A percentile compares a stretch with the other conserved stretches of the same genome.
These are phyloP conservation scores for Ananas comosus DNA, from an alignment of 176 grass and related monocot species.

Conservation along the genomic window DNA sequence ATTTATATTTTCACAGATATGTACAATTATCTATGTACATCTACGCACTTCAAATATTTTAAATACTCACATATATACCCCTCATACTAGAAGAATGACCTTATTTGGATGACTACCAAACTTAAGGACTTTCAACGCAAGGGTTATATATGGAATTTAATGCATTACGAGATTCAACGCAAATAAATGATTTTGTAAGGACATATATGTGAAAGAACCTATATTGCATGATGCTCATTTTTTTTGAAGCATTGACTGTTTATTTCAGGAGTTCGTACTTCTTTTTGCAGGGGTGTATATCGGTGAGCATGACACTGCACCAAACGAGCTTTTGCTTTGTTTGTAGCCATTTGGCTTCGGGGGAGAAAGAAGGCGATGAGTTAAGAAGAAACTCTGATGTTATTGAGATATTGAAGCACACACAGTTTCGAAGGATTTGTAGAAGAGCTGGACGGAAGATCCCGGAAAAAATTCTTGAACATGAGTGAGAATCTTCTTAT, in stretches of 20 bases:
- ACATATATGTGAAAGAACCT: too few relatives aligned
- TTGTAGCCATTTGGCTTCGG: slow-evolving; percentile 78
- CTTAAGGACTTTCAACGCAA: too few relatives aligned
- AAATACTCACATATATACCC: too few relatives aligned
- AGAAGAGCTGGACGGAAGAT: slow-evolving; percentile 49
- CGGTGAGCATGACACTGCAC: slow-evolving; percentile 86
- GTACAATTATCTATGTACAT: too few relatives aligned
- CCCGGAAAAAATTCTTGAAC: slow-evolving; percentile 79
- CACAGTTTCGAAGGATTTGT: slow-evolving; percentile 74
- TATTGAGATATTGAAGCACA: slow-evolving; percentile 59
- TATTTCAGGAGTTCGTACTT: neutral
- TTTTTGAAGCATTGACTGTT: neutral
- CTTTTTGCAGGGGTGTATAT: slow-evolving; percentile 71
- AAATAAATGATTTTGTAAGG: too few relatives aligned
- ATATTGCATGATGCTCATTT: neutral
- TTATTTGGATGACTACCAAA: too few relatives aligned
- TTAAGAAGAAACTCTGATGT: slow-evolving; percentile 77
- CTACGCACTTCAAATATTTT: too few relatives aligned
- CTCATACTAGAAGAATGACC: too few relatives aligned
- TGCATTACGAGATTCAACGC: too few relatives aligned
- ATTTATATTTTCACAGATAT: neutral
- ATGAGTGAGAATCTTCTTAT: slow-evolving; percentile 55
- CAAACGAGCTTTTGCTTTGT: slow-evolving; percentile 88
- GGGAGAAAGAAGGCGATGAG: slow-evolving; percentile 91
- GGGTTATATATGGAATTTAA: too few relatives aligned